phyloP scores from a whole-genome alignment of 177 flowering plant species.

The Vitis hybrid region DNA sequence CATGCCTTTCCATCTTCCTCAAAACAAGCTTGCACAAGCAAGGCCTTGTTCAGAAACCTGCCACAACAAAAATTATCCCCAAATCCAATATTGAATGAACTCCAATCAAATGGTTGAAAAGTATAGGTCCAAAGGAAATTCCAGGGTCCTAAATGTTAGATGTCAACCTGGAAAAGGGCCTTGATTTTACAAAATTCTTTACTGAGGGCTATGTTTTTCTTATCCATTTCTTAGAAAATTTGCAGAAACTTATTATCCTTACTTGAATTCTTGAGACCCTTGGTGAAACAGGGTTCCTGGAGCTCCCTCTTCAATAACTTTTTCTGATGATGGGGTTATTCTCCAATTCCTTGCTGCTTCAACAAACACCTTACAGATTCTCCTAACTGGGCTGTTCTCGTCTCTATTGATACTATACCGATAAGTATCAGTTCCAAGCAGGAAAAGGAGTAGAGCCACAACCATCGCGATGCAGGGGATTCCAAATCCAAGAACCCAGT shows the following conservation, averaged over 20 bases:
- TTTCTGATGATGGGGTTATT: not conserved
- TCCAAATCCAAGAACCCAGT: no score
- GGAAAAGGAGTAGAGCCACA: constrained; percentile 1
- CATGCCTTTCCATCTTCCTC: not conserved
- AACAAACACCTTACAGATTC: constrained; percentile 3
- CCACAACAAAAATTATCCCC: no score
- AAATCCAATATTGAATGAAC: no score
- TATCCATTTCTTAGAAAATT: no score
- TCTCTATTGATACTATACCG: not conserved
- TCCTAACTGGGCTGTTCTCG: not conserved
- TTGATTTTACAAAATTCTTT: no score
- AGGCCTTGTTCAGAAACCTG: no score
- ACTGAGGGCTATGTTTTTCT: no score
- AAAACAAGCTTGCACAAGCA: no score
- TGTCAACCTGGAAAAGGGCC: no score
- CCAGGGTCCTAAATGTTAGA: no score
- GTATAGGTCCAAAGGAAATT: no score
- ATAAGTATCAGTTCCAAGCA: not conserved
- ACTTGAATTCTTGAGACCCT: constrained; percentile 6
- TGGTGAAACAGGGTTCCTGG: not conserved
- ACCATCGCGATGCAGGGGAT: not conserved
- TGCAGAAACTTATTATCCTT: not conserved
- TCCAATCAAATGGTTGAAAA: no score
- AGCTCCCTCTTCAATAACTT: not conserved
- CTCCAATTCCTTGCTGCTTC: constrained; percentile 1